Evolutionary conservation across 257 asterid genomes (phyloP).

Genomic region (Scutellaria baicalensis): DNA sequence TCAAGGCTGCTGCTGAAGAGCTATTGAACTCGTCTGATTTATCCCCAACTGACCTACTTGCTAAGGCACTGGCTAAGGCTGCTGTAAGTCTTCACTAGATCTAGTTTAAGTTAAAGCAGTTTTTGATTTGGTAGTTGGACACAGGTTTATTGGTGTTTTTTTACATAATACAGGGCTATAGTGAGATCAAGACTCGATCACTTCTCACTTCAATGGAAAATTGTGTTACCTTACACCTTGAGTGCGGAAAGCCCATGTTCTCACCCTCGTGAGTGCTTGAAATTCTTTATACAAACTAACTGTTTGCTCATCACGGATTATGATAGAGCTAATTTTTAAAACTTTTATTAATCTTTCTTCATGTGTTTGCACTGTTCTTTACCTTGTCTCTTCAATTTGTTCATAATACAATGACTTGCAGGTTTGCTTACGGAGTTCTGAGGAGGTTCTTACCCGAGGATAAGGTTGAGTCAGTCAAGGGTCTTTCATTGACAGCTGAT

Average conservation of each 20-base stretch:
- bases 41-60: conserved; percentile 74
- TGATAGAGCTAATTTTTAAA: too few species aligned
- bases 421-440: conserved; percentile 61
- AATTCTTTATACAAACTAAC: neutral
- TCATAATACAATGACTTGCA: conserved; percentile 13
- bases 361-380: neutral
- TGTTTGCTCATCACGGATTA: neutral
- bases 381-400: neutral
- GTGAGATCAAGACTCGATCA: conserved; percentile 85
- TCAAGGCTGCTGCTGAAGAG: conserved; percentile 89
- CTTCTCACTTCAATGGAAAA: conserved; percentile 85
- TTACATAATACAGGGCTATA: conserved; percentile 57
- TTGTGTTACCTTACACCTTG: conserved; percentile 67
- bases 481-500: conserved; percentile 83
- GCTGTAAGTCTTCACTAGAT: conserved; percentile 48
- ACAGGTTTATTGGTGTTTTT: neutral
- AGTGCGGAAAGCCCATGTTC: conserved; percentile 68
- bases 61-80: conserved; percentile 95
- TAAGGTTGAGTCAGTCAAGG: conserved; percentile 81
- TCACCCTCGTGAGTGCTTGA: conserved; percentile 63
- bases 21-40: conserved; percentile 52
- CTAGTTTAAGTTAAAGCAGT: neutral
- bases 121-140: conserved; percentile 7
- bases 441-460: conserved; percentile 87
- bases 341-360: neutral